Evolutionary conservation across 495 filamentous ascomycete genomes (phyloP), one percentile per base, ranked within the genome.

Genomic region (Xanthoparmelia taractica): DNA sequence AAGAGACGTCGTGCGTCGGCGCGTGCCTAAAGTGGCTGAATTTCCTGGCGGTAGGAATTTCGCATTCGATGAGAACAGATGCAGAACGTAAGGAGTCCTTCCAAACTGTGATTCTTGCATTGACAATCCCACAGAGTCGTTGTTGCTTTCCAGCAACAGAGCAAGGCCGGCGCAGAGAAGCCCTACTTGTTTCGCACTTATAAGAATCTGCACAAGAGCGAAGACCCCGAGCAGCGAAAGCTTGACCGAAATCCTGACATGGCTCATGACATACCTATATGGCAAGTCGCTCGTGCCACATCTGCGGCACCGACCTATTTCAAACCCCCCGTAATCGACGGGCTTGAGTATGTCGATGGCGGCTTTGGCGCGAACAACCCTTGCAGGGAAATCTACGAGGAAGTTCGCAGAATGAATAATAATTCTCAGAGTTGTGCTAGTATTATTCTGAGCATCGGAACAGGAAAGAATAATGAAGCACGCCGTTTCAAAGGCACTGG

Each of bases 221-320:
- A 47, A 31, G 17, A 31, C 25, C 12, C 12, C 6, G 2, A 31
- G 18, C 38, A 52, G 4, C 20, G 15, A 13, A n/a, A 17, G 18
- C 38, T 37, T n/a, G 34, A 54, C 70, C 72, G 78, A 29, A 65
- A 66, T 59, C 50, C 60, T 50, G 41, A 56, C 18, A 59, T 50
- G 23, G 48, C 66, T 34, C 47, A 77, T 57, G 61, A 69, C 25
- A 63, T 79, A 18, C 68, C 70, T 0, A 78, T 83, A 48, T 82
- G 79, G 79, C 56, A 79, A 66, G 78, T 81, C 0, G 81, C 80
- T 0, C 72, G 80, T 12, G 80, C 80, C 2, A 82, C 80, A 4
- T 79, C 76, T 8, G 80, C 80, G 1, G 80, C 80, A 4, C 78
- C 80, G 0, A 74, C 78, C 40, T 82, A 78, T 66, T 82, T 83